Base-by-base conservation (phyloP, 2,329 filamentous ascomycete genomes). In the Paecilomyces variotii region DNA sequence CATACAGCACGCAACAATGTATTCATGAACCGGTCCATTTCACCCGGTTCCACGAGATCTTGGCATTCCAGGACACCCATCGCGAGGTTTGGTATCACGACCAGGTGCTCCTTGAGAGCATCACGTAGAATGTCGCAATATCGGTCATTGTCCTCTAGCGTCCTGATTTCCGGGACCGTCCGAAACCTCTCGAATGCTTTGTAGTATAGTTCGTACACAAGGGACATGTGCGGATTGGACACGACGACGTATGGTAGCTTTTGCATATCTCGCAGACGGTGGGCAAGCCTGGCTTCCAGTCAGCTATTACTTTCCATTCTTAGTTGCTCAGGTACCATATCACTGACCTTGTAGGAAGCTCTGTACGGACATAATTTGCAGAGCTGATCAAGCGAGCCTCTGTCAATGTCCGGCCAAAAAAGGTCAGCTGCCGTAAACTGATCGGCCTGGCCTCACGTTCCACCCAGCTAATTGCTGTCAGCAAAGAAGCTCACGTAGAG, bases 191-290 rank as follows among this genome's bases (percentile, higher is more conserved):
- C 94, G 68, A 99, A 99, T n/a, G 94, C 93, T 64, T 87, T 87
- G 76, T 97, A 96, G 79, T 99, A 99, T 5, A 97, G 82, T 72
- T 97, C 91, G 76, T 99, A 99, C 34, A 97, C 94, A 64, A 95
- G 87, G 70, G 89, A 91, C 62, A 99, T 89, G 73, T 99, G 91
- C 5, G 86, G 86, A 68, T 99, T 99, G n/a, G 90, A 92, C 54
- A 97, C 90, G 57, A 97, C 93, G 39, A 94, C 90, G 71, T 96
- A 99, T 19, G 94, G 94, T 49, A 99, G 81, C 62, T 90, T 92
- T 74, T 99, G 94, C 84, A 99, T 97, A 72, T 99, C 93, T 60
- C 95, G 90, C 62, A 99, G 87, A 34, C 94, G 89, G 75, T 99
- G 94, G 19, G 93, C 91, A 65, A 97, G 85, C 65, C 91, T 93